Evolutionary conservation across 1,284 basidiomycete genomes (phyloP).

Genomic region (Pseudozyma pruni): DNA sequence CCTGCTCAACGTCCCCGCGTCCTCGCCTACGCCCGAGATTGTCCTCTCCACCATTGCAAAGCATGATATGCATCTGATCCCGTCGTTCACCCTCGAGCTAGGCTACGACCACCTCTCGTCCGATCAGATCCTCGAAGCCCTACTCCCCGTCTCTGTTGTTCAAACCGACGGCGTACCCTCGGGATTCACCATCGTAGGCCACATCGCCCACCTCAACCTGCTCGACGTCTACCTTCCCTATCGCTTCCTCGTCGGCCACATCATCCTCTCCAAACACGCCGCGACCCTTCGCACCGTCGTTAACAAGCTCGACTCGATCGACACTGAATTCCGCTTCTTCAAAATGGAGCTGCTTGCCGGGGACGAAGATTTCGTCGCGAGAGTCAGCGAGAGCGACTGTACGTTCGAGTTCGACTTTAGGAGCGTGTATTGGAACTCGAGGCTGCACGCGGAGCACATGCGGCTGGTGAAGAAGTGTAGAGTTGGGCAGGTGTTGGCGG

Average conservation of each 20-base stretch:
- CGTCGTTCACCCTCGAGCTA: slow-evolving; percentile 5
- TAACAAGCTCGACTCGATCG: slow-evolving; percentile 91
- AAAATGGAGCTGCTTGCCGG: slow-evolving; percentile 97
- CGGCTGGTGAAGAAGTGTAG: slow-evolving; percentile 80
- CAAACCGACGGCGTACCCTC: slow-evolving; percentile 78
- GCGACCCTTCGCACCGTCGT: slow-evolving; percentile 84
- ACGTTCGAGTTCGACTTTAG: slow-evolving; percentile 93
- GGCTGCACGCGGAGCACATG: slow-evolving; percentile 89
- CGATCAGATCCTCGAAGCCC: slow-evolving; percentile 40
- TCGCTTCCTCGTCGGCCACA: slow-evolving; percentile 87
- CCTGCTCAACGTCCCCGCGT: slow-evolving; percentile 32
- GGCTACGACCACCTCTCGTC: slow-evolving; percentile 39
- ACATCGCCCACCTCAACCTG: slow-evolving; percentile 90
- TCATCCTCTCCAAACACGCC: slow-evolving; percentile 75
- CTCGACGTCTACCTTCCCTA: slow-evolving; percentile 90
- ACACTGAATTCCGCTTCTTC: slow-evolving; percentile 89
- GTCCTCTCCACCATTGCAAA: slow-evolving; percentile 6
- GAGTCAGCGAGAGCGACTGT: slow-evolving; percentile 74
- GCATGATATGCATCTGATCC: slow-evolving; percentile 16
- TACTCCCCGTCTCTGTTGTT: slow-evolving; percentile 33
- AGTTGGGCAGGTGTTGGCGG: slow-evolving; percentile 77
- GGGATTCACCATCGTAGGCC: slow-evolving; percentile 88
- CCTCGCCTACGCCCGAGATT: slow-evolving; percentile 19
- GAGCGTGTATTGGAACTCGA: slow-evolving; percentile 97
- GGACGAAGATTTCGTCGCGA: slow-evolving; percentile 81